Evolutionary conservation across 1,284 basidiomycete species (phyloP).

Genomic region (Ganoderma lucidum): DNA sequence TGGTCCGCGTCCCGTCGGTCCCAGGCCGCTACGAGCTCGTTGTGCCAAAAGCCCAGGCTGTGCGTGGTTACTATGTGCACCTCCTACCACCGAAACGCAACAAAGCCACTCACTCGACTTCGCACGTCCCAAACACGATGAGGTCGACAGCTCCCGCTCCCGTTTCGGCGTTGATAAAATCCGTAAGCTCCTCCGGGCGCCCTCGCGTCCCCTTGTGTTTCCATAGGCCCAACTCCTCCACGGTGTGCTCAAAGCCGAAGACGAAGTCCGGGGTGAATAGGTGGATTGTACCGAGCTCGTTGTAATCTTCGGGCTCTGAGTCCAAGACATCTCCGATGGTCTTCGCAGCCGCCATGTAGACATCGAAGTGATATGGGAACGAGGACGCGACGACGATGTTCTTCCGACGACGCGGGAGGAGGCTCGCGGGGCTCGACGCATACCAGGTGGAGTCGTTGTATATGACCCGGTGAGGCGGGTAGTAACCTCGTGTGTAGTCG

Average conservation of each 20-base stretch:
- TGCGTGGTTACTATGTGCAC: background rate
- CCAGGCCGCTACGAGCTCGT: conserved; percentile 45
- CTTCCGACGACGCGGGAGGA: conserved; percentile 22
- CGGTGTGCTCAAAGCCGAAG: conserved; percentile 42
- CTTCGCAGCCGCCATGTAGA: conserved; percentile 46
- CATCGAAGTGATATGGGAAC: conserved; percentile 46
- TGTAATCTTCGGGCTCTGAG: conserved; percentile 15
- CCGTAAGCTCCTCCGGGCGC: conserved; percentile 35
- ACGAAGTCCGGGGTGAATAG: conserved; percentile 41
- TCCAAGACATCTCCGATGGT: conserved; percentile 41
- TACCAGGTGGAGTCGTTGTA: background rate
- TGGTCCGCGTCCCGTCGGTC: conserved; percentile 42
- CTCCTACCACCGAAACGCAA: background rate
- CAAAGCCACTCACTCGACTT: conserved; percentile 41
- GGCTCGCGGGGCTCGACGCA: background rate
- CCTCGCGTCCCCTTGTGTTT: conserved; percentile 39
- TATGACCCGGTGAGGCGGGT: conserved; percentile 7
- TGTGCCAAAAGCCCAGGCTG: conserved; percentile 35
- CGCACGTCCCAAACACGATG: conserved; percentile 48
- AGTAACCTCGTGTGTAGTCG: background rate
- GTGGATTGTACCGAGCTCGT: conserved; percentile 33
- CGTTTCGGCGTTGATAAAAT: conserved; percentile 32
- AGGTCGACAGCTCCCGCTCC: conserved; percentile 41
- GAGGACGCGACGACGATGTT: conserved; percentile 42
- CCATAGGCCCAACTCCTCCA: conserved; percentile 40